Base-by-base conservation (phyloP, 2,329 filamentous ascomycete genomes). In the Venturia nashicola region DNA sequence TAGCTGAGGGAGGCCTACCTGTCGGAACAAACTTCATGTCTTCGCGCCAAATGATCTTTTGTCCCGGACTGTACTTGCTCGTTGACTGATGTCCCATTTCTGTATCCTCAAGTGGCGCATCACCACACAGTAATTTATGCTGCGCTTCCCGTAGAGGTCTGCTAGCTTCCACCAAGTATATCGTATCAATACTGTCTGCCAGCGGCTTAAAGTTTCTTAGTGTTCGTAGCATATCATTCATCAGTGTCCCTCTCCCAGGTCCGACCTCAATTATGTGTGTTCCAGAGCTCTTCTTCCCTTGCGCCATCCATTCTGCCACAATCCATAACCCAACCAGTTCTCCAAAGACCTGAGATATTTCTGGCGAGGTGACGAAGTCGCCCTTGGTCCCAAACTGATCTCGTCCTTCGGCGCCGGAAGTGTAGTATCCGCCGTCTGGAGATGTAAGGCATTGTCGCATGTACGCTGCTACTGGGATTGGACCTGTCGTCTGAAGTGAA, bases 391-490 rank as follows among this genome's bases (percentile, higher is more conserved):
- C 94, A 70, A 99, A 99, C 67, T 93, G 92, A 72, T 97, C 92
- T 59, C 86, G 83, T 23, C 83, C 86, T 65, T 84, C 77, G 63
- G 82, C 81, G 54, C 87, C 82, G 32, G 86, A 84, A 5, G 87
- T 84, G 76, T 99, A 99, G 78, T 99, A 99, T 63, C 94, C 94
- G 65, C 91, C 91, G 46, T 91, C 78, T 66, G 94, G 90, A 12
- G 90, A 89, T 0, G 94, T 99, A 67, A 99, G 84, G 74, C 93
- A 97, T 87, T 97, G 96, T 73, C 94, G 92, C 94, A 99, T 99
- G 75, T 92, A 99, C 62, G 91, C 88, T 5, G 94, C 92, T 66
- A 99, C 83, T 0, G 94, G 90, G 36, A 97, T 86, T 4, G 94
- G 93, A 0, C 94, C 94, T 12, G 94, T 97, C 48, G 88, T 85